These are phyloP conservation scores for Drechslerella stenobrocha DNA, from an alignment of 2,329 filamentous ascomycete species.

Conservation along the genomic window DNA sequence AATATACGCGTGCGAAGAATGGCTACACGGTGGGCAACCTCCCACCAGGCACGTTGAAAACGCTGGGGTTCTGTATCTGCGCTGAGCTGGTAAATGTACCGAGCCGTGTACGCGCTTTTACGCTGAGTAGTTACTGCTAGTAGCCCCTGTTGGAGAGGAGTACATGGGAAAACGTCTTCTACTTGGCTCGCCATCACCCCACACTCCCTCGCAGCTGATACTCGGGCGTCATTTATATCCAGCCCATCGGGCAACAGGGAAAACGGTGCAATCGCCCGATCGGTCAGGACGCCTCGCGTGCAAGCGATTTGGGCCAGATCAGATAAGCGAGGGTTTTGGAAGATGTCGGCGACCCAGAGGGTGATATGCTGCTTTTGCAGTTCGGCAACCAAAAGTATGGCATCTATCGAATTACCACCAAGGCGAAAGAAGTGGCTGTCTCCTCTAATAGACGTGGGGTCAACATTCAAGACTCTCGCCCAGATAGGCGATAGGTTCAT, in stretches of 20 bases:
- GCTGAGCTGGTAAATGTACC: constrained; percentile 57
- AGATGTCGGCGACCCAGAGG: neutral
- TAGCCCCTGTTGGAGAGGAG: constrained; percentile 62
- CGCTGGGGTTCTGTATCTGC: constrained; percentile 54
- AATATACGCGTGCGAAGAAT: constrained; percentile 61
- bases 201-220: constrained; percentile 56
- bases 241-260: no score
- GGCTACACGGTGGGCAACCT: constrained; percentile 55
- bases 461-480: no score
- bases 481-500: no score
- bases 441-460: no score
- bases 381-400: constrained; percentile 59
- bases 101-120: constrained; percentile 62
- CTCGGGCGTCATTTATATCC: no score
- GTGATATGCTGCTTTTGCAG: constrained; percentile 45
- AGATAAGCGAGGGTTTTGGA: neutral
- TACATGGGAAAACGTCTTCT: constrained; percentile 63
- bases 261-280: no score
- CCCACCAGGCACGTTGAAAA: constrained; percentile 57
- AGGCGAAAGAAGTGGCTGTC: constrained; percentile 54
- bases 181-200: constrained; percentile 54
- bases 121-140: constrained; percentile 62
- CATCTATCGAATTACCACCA: constrained; percentile 56
- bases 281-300: no score
- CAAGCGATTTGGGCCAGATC: no score